Conservation (phyloP, 352 stramenopile genomes). For the Phytophthora rubi region DNA sequence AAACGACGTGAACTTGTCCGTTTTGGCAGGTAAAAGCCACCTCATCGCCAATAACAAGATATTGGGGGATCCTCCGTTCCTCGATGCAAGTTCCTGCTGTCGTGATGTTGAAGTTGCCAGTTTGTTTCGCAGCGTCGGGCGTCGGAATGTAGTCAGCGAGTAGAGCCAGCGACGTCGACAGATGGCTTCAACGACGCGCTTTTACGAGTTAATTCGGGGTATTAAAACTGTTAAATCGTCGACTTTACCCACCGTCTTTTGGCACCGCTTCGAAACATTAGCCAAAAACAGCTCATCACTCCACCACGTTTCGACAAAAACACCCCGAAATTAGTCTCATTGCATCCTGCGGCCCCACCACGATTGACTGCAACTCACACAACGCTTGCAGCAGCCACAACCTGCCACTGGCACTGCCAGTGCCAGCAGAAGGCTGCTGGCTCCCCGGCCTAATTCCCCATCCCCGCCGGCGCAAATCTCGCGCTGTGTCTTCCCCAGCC, state of each 20-base stretch:
- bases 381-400: constrained; percentile 1
- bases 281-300: neutral
- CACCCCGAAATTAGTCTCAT: neutral
- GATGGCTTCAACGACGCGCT: neutral
- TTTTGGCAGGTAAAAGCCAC: neutral
- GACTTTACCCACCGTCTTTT: neutral
- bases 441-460: constrained; percentile 24
- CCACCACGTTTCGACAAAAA: neutral
- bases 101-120: constrained; percentile 3
- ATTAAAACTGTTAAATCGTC: neutral
- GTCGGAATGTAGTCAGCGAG: constrained; percentile 31
- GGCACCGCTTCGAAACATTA: neutral
- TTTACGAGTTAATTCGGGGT: neutral
- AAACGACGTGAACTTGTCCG: neutral
- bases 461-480: constrained; percentile 22
- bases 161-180: constrained; percentile 8
- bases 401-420: neutral
- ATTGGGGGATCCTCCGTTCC: too few relatives aligned
- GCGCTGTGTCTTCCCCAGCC: neutral
- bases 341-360: neutral
- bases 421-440: constrained; percentile 16
- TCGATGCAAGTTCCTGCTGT: constrained; percentile 8
- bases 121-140: constrained; percentile 5
- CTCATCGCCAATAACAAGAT: neutral
- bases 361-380: neutral